These are phyloP conservation scores for Ganoderma resinaceum DNA, from an alignment of 1,284 basidiomycete genomes.

Conservation along the genomic window DNA sequence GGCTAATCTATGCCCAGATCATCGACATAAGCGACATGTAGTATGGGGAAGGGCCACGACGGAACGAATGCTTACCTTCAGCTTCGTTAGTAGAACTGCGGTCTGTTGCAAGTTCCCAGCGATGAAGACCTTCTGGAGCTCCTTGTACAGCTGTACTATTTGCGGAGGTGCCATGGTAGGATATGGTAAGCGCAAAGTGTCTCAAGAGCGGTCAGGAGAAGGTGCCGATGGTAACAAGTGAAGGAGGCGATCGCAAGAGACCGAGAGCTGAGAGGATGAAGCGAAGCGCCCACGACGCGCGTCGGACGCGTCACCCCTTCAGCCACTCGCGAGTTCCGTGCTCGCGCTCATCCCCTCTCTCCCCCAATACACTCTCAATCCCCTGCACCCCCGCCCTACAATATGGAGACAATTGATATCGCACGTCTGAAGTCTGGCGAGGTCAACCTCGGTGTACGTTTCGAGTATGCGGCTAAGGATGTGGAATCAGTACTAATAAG, in stretches of 20 bases:
- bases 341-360: constrained; percentile 35
- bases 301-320: constrained; percentile 52
- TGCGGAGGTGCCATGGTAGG: constrained; percentile 56
- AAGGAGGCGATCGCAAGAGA: constrained; percentile 37
- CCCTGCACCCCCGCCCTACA: constrained; percentile 34
- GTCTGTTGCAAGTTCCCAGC: constrained; percentile 71
- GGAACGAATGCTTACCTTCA: constrained; percentile 62
- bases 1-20: constrained; percentile 62
- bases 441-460: constrained; percentile 91
- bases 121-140: constrained; percentile 67
- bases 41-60: background rate
- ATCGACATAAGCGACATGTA: background rate
- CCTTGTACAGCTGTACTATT: constrained; percentile 66
- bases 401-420: constrained; percentile 78
- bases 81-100: constrained; percentile 65
- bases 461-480: background rate
- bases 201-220: constrained; percentile 1
- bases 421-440: constrained; percentile 88
- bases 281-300: constrained; percentile 56
- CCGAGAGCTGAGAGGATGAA: constrained; percentile 37
- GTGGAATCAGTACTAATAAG: background rate
- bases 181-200: constrained; percentile 15
- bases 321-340: constrained; percentile 33
- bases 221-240: constrained; percentile 34
- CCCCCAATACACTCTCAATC: constrained; percentile 30